These are phyloP conservation scores for Thermochaetoides thermophila DNA, from an alignment of 495 filamentous ascomycete species.

Conservation along the genomic window DNA sequence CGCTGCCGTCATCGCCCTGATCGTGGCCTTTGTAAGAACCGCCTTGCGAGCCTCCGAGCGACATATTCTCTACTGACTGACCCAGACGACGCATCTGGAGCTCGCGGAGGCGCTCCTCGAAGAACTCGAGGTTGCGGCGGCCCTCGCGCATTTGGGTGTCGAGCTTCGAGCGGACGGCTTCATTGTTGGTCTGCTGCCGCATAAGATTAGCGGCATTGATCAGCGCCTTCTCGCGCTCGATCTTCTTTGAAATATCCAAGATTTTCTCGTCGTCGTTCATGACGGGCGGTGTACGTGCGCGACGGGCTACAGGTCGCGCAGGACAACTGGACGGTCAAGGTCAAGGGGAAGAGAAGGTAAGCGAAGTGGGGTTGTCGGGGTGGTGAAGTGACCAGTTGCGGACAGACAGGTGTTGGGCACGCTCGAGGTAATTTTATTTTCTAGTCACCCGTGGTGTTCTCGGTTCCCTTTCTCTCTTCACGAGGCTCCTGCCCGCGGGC, in stretches of 20 bases:
- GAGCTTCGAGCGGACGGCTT: constrained; percentile 69
- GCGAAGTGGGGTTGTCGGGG: neutral
- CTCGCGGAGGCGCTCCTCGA: constrained; percentile 80
- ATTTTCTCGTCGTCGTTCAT: constrained; percentile 71
- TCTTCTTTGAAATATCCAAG: constrained; percentile 86
- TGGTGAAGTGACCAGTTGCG: no score
- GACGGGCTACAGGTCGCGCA: constrained; percentile 16
- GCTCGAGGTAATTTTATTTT: no score
- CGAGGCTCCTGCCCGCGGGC: no score
- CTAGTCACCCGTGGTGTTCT: no score
- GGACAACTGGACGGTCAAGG: constrained; percentile 6
- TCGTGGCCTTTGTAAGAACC: constrained; percentile 21
- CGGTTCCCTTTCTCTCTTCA: no score
- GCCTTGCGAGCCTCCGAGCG: constrained; percentile 27
- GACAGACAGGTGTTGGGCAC: no score
- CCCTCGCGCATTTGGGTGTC: constrained; percentile 90
- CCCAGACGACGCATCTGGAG: constrained; percentile 66
- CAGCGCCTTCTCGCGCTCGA: constrained; percentile 90
- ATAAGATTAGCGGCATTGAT: constrained; percentile 89
- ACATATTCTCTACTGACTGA: constrained; percentile 49
- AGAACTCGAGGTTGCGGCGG: constrained; percentile 79
- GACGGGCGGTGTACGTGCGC: constrained; percentile 28
- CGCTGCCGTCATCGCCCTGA: constrained; percentile 30
- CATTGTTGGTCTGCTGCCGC: constrained; percentile 89
- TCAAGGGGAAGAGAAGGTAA: neutral